Conservation (phyloP, 768 basidiomycete species). For the Boletales sp. region DNA sequence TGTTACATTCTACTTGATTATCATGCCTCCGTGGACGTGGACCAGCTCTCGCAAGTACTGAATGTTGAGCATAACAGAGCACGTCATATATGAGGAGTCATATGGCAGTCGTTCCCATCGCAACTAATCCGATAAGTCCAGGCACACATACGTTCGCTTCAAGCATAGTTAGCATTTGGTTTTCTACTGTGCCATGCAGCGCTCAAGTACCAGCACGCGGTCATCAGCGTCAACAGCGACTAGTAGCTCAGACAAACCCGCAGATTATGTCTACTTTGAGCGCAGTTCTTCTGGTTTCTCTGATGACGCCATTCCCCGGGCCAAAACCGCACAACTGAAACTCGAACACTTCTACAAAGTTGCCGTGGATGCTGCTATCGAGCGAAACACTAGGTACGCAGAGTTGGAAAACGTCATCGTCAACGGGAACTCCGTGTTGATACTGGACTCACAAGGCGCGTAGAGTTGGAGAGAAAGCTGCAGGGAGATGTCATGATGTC, state of each 20-base stretch:
- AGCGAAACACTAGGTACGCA: constrained; percentile 81
- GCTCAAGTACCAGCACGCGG: constrained; percentile 29
- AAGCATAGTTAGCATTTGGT: neutral
- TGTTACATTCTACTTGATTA: too few species aligned
- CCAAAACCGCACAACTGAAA: constrained; percentile 90
- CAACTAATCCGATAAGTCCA: constrained; percentile 4
- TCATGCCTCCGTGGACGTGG: too few species aligned
- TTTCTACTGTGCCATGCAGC: constrained; percentile 22
- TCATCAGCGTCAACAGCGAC: constrained; percentile 19
- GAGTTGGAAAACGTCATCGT: neutral
- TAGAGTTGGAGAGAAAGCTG: constrained; percentile 80
- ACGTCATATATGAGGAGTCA: too few species aligned
- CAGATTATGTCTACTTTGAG: constrained; percentile 92
- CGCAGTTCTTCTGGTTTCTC: constrained; percentile 74
- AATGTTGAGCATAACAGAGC: too few species aligned
- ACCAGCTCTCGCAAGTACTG: too few species aligned
- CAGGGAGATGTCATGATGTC: constrained; percentile 64
- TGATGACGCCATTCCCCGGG: constrained; percentile 75
- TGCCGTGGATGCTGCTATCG: constrained; percentile 92
- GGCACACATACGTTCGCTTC: neutral
- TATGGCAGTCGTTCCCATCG: constrained; percentile 16
- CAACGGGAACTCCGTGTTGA: constrained; percentile 1
- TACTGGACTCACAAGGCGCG: constrained; percentile 52
- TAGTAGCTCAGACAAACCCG: constrained; percentile 34
- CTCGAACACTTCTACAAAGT: constrained; percentile 97